These are phyloP conservation scores for Discostella stelligera DNA, from an alignment of 352 stramenopile genomes.

Conservation along the genomic window DNA sequence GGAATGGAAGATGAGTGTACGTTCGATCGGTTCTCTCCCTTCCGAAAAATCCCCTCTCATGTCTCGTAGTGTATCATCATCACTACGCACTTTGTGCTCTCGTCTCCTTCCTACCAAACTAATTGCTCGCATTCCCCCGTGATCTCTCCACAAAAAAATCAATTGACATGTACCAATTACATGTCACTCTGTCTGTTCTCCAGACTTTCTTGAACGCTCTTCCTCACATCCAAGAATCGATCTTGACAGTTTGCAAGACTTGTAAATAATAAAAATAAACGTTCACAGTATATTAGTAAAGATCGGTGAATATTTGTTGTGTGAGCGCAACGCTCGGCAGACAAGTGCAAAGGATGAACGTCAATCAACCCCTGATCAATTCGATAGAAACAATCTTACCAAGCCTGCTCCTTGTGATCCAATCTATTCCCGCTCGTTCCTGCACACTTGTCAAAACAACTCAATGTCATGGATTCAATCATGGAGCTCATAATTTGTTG, in stretches of 20 bases:
- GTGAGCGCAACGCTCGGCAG: background rate
- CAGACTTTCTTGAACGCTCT: constrained; percentile 70
- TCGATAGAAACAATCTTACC: background rate
- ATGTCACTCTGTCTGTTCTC: constrained; percentile 63
- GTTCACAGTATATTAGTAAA: too few species aligned
- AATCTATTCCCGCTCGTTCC: constrained; percentile 59
- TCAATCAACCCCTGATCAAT: background rate
- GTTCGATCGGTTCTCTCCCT: background rate
- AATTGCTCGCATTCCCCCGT: background rate
- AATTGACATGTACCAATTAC: constrained; percentile 11
- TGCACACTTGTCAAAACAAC: constrained; percentile 75
- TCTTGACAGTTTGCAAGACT: constrained; percentile 75
- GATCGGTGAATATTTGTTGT: background rate
- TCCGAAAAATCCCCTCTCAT: too few species aligned
- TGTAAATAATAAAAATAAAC: constrained; percentile 31
- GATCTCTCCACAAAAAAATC: background rate
- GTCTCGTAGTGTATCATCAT: too few species aligned
- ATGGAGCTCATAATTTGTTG: constrained; percentile 78
- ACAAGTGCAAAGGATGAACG: background rate
- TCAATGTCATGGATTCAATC: constrained; percentile 70
- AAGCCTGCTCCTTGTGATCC: constrained; percentile 5
- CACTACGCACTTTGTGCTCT: background rate
- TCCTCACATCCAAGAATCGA: constrained; percentile 72
- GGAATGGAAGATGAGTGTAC: too few species aligned
- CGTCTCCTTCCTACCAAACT: background rate